phyloP scores from a whole-genome alignment of 768 basidiomycete genomes.

The Lactifluus pinguis region DNA sequence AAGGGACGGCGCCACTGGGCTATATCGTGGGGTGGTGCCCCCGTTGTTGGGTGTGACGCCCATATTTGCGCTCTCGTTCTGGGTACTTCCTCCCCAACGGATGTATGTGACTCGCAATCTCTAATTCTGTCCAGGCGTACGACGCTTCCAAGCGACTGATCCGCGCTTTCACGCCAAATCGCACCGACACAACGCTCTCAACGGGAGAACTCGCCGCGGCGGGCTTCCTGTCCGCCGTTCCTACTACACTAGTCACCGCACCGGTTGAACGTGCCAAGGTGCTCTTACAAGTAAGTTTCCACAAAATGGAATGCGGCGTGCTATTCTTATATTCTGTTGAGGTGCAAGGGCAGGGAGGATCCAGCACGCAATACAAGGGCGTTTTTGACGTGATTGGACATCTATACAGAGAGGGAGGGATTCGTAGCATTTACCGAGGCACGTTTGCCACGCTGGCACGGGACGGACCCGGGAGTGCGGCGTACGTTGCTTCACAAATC shows the following conservation, averaged over 20 bases:
- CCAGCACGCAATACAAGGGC: slow-evolving; percentile 71
- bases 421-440: slow-evolving; percentile 87
- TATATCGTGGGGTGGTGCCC: slow-evolving; percentile 91
- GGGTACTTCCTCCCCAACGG: slow-evolving; percentile 45
- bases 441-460: slow-evolving; percentile 88
- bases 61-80: slow-evolving; percentile 96
- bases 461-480: slow-evolving; percentile 95
- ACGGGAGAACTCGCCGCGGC: slow-evolving; percentile 79
- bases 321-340: slow-evolving; percentile 50
- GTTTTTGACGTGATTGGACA: slow-evolving; percentile 86
- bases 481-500: slow-evolving; percentile 43
- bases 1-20: slow-evolving; percentile 79
- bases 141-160: slow-evolving; percentile 88
- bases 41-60: slow-evolving; percentile 93
- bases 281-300: slow-evolving; percentile 61
- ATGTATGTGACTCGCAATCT: neutral
- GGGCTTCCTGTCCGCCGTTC: slow-evolving; percentile 90
- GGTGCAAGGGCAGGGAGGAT: slow-evolving; percentile 84
- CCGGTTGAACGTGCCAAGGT: slow-evolving; percentile 98
- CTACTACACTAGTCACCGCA: slow-evolving; percentile 85
- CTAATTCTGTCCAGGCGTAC: slow-evolving; percentile 56
- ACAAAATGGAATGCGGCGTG: neutral
- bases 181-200: slow-evolving; percentile 52
- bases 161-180: slow-evolving; percentile 65
- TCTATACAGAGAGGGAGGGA: slow-evolving; percentile 88